Evolutionary conservation across 345 rosid genomes (phyloP).

Genomic region (Microthlaspi erraticum): DNA sequence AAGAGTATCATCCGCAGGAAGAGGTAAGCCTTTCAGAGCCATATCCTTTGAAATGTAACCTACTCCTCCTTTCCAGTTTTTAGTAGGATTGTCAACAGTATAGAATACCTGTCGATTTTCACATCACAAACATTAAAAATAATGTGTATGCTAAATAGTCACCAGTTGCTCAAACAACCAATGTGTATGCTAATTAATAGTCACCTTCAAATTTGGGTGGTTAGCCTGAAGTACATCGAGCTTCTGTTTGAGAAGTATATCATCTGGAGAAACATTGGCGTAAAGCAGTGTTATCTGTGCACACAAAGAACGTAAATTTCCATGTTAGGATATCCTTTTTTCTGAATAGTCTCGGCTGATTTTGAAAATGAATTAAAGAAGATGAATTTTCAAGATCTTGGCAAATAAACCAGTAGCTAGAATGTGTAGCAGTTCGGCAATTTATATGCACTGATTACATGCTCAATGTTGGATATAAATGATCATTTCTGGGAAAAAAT

Average conservation of each 20-base stretch:
- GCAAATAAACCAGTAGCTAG: constrained; percentile 1
- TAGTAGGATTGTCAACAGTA: constrained; percentile 85
- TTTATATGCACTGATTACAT: constrained; percentile 2
- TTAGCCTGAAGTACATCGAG: constrained; percentile 79
- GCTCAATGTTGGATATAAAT: constrained; percentile 4
- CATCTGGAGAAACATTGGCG: constrained; percentile 95
- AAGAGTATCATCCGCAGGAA: constrained; percentile 79
- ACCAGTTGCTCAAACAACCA: not conserved
- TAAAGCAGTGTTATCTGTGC: constrained; percentile 78
- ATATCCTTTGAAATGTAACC: constrained; percentile 87
- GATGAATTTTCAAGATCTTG: constrained; percentile 23
- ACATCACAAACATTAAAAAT: not conserved
- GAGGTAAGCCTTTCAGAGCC: constrained; percentile 79
- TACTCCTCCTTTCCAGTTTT: constrained; percentile 89
- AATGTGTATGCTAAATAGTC: constrained; percentile 5
- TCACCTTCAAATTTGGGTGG: constrained; percentile 80
- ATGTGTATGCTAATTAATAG: constrained; percentile 10
- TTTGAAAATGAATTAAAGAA: not conserved
- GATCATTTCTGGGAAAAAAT: not conserved
- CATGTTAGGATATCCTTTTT: constrained; percentile 5
- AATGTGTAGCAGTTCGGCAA: not conserved
- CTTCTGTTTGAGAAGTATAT: constrained; percentile 86
- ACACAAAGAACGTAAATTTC: not conserved
- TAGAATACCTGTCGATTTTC: constrained; percentile 64
- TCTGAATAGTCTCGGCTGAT: constrained; percentile 2